A percentile compares a stretch with the other conserved stretches of the same genome.
phyloP scores from a whole-genome alignment of 116 monocot species.

The Phalaenopsis hybrid region DNA sequence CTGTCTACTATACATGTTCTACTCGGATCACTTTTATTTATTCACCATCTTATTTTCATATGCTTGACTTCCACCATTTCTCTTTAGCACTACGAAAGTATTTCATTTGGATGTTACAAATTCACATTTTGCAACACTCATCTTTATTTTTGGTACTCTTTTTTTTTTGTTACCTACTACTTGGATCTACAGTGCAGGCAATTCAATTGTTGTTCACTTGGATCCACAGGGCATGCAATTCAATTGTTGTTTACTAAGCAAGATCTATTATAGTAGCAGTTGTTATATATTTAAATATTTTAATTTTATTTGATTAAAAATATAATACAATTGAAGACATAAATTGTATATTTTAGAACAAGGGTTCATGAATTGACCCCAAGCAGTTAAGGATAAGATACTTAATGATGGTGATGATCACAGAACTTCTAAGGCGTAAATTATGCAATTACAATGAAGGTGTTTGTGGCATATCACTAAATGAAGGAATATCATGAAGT shows the following conservation, averaged over 20 bases:
- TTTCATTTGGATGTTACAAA: not conserved
- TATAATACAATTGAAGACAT: not conserved
- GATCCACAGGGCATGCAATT: not conserved
- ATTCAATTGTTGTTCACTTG: too few species aligned
- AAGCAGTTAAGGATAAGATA: too few species aligned
- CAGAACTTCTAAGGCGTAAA: too few species aligned
- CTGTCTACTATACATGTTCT: not conserved
- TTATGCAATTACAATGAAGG: too few species aligned
- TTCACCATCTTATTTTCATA: too few species aligned
- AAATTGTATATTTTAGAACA: not conserved
- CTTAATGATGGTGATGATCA: too few species aligned
- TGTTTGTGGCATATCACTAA: too few species aligned
- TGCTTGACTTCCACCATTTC: not conserved
- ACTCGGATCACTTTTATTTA: too few species aligned
- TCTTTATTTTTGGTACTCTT: not conserved
- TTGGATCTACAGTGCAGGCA: too few species aligned
- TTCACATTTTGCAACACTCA: too few species aligned
- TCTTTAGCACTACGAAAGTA: not conserved
- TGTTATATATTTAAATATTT: not conserved
- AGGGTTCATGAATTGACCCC: not conserved
- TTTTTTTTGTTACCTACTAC: not conserved
- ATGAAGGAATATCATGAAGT: too few species aligned
- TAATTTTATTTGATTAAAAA: not conserved
- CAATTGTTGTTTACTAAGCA: not conserved
- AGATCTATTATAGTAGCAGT: not conserved